A percentile compares a stretch with the other conserved stretches of the same genome.
phyloP scores from a whole-genome alignment of 345 rosid species.

The Arabidopsis arenosa region DNA sequence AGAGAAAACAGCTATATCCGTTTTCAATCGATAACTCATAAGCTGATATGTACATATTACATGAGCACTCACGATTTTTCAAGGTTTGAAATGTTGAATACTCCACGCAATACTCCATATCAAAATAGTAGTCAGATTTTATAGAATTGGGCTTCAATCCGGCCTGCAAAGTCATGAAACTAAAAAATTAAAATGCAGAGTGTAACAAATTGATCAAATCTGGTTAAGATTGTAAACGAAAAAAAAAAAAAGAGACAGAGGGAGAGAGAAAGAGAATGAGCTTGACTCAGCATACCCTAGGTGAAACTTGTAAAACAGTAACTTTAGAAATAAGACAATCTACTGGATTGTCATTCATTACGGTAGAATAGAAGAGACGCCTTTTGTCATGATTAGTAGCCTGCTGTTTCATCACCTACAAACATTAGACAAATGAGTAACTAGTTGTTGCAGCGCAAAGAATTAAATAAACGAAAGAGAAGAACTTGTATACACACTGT shows the following conservation, averaged over 20 bases:
- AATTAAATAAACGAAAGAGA: conserved; percentile 32
- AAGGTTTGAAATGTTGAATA: conserved; percentile 82
- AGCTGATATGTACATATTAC: conserved; percentile 7
- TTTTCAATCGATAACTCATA: conserved; percentile 4
- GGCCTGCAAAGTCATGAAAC: conserved; percentile 54
- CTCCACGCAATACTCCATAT: conserved; percentile 90
- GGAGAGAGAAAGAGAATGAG: conserved; percentile 2
- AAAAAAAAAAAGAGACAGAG: background rate
- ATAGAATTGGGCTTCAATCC: conserved; percentile 50
- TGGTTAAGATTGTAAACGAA: conserved; percentile 21
- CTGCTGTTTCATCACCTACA: conserved; percentile 73
- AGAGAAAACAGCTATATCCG: background rate
- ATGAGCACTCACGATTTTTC: conserved; percentile 56
- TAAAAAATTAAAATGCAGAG: conserved; percentile 21
- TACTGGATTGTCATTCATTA: conserved; percentile 88
- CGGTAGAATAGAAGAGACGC: conserved; percentile 86
- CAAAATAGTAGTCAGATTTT: conserved; percentile 74
- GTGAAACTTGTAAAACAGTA: conserved; percentile 54
- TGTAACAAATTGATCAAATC: conserved; percentile 8
- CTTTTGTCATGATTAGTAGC: conserved; percentile 66
- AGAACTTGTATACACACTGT: conserved; percentile 60
- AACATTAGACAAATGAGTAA: conserved; percentile 24
- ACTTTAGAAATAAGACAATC: conserved; percentile 86
- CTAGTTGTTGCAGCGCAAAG: conserved; percentile 20
- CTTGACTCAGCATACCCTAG: conserved; percentile 57